Base-by-base conservation (phyloP, 176 grass and related monocot genomes). In the Rhipidocladum racemiflorum region DNA sequence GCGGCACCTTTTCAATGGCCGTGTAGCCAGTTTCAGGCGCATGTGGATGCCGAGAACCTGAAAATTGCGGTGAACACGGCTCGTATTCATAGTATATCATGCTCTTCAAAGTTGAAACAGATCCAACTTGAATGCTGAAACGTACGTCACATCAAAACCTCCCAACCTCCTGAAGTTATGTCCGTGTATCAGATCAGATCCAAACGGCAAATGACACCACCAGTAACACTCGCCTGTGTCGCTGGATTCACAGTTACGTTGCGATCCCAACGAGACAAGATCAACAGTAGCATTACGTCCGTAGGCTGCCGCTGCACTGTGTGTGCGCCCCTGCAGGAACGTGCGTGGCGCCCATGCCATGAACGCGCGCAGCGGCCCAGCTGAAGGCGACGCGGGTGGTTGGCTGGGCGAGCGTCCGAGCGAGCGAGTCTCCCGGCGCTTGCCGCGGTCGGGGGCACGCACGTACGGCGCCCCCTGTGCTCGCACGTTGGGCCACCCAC, bases 291-390 rank as follows among this genome's bases (percentile, higher is more conserved):
- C 67, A 36, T 71, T 45, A 2, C 53, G 53, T 71, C 30, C 74
- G 70, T 72, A 10, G 53, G 4, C 7, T 29, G 53, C 14, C 6
- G 74, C 36, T 61, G 74, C 18, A 43, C 55, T 29, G 50, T 15
- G 70, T 0, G 45, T 21, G 72, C 1, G 75, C 24, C 43, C 20
- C 21, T 20, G 43, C 40, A 18, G 62, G 46, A 81, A 27, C 64
- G 49, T 70, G 78, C 78, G 70, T 77, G 79, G 30, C 72, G 85
- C 79, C 77, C 61, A 77, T 83, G 54, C 39, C 72, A 53, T 17
- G 46, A 29, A 24, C 62, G 29, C 72, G 36, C 59, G 70, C 79
- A 35, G 79, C 32, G 30, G 29, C 27, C 29, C 28, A 34, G 34
- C 17, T 14, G 29, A 36, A 54, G 72, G 72, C 32, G 72, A 24